Base-by-base conservation (phyloP, 2,329 filamentous ascomycete genomes). In the Exophiala viscosa region DNA sequence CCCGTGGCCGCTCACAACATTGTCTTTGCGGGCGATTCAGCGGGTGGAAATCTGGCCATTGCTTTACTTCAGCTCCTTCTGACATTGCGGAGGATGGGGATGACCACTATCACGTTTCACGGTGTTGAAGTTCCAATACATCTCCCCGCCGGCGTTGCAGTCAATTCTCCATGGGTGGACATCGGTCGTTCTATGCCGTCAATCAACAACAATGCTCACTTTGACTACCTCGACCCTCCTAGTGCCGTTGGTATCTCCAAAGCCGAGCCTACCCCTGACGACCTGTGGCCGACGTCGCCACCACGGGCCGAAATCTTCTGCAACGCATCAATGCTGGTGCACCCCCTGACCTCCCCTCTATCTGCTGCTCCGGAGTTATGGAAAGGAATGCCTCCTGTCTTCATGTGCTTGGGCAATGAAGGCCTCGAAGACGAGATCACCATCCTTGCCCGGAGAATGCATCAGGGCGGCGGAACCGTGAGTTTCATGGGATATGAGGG, bases 1-100 rank as follows among this genome's bases (percentile, higher is more conserved):
- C 66, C 74, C 13, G 64, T 76, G 2, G 67, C 69, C 9, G 67
- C 74, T 4, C 65, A 66, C 45, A 71, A 72, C 48, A 76, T 77
- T 51, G 60, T 77, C 42, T 56, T 77, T 14, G 67, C 73, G 3
- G 75, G 75, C 14, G 74, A 76, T 56, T 75, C 72, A 1, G 72
- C 74, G 0, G 75, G 74, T 17, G 75, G 66, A 5, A 73, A 73
- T 50, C 65, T 76, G 8, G 64, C 65, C 9, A 61, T 75, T 1
- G 67, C 63, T 13, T 64, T 76, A 9, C 57, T 74, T 2, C 72
- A 74, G 45, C 69, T 71, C 4, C 66, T 77, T 4, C 62, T 76
- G 11, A 72, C 71, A 1, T 61, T 76, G 13, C 65, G 64, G 3
- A 69, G 70, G 20, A 52, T 65, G 13, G 61, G 59, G 10, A 48